Conservation (phyloP, 2,329 filamentous ascomycete genomes). For the Stagonosporopsis vannaccii region DNA sequence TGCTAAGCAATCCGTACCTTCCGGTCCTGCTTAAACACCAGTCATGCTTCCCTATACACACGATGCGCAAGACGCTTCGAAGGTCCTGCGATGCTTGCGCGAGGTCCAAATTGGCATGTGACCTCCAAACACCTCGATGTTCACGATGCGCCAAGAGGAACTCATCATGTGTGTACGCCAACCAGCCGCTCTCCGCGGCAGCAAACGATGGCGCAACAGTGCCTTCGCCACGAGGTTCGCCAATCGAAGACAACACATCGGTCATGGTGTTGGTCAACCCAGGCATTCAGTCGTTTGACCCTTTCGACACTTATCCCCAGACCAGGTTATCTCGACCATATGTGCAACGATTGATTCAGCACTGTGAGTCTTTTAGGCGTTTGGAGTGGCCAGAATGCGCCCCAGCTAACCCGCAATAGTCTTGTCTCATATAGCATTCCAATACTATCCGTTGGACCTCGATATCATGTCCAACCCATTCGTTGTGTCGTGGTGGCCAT, state of each 20-base stretch:
- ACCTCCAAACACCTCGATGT: constrained; percentile 62
- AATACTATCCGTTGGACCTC: constrained; percentile 66
- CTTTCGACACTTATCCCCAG: constrained; percentile 64
- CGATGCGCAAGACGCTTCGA: constrained; percentile 64
- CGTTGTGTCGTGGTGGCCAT: constrained; percentile 66
- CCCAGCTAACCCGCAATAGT: constrained; percentile 49
- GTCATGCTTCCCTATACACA: constrained; percentile 18
- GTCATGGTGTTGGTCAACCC: constrained; percentile 28
- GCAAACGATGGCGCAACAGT: constrained; percentile 30
- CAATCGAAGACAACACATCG: constrained; percentile 1
- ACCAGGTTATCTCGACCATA: constrained; percentile 60
- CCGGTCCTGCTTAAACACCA: constrained; percentile 3
- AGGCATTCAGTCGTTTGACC: constrained; percentile 55
- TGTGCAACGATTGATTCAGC: constrained; percentile 64
- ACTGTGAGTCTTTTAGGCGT: constrained; percentile 53
- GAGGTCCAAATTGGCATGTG: constrained; percentile 64
- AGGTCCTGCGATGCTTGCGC: constrained; percentile 65
- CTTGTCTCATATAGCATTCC: constrained; percentile 64
- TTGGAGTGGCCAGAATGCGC: background rate
- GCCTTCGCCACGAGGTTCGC: background rate
- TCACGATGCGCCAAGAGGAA: constrained; percentile 62
- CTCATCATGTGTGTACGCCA: constrained; percentile 60
- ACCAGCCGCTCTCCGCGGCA: constrained; percentile 55
- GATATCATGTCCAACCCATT: constrained; percentile 64
- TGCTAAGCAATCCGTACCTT: constrained; percentile 13